Base-by-base conservation (phyloP, 306 rosid species). In the Casuarina equisetifolia region DNA sequence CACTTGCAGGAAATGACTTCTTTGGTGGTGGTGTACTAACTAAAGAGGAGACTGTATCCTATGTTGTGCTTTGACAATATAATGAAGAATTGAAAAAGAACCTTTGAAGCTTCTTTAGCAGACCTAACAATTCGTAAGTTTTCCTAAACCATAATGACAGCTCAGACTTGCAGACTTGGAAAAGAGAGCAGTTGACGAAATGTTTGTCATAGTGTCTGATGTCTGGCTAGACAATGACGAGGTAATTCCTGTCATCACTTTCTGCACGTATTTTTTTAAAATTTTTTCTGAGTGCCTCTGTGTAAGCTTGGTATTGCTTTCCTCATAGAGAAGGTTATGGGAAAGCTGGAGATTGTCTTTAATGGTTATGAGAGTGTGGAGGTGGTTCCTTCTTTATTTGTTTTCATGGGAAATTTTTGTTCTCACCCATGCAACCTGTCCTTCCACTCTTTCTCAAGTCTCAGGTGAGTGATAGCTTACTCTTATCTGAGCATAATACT, bases 371-470 rank as follows among this genome's bases (percentile, higher is more conserved):
- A 89, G 88, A 77, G 85, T 52, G 91, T 86, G 80, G 97, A 89
- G 76, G 86, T 92, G 70, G 97, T 91, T 77, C 97, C 97, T 78
- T 88, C 93, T 78, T 84, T 91, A 25, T 91, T 95, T 82, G 97
- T 95, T 75, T 91, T 95, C 90, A 92, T 95, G 97, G 98, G 98
- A 43, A 91, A 92, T 88, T 95, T 95, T 84, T 90, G 88, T 76
- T 91, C 97, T 77, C 91, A 59, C 69, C 96, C 97, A n/a, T 92
- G 91, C 74, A 95, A 91, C 84, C 91, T 92, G 81, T 88, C 97
- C 43, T 92, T 91, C 78, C 84, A 77, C 71, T 80, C 90, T 83
- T 91, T 80, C 83, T 88, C 90, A 45, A 92, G 72, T 84, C 98
- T 92, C 79, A 86, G 97, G 97, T 88, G 76, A 84, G 89, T 78